These are phyloP conservation scores for Rubroshorea leprosula DNA, from an alignment of 345 rosid species.

Conservation along the genomic window DNA sequence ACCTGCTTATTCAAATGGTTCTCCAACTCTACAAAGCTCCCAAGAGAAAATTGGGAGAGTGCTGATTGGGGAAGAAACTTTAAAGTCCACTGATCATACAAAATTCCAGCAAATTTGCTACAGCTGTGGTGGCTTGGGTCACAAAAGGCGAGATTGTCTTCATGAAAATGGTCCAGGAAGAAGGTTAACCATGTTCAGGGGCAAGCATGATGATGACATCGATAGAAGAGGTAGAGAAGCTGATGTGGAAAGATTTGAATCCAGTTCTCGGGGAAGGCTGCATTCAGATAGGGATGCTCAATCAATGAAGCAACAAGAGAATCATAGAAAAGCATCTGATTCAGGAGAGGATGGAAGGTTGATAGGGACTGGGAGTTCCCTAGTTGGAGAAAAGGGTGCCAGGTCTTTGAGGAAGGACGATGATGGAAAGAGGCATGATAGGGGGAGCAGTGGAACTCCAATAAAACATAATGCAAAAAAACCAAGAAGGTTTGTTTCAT, in stretches of 20 bases:
- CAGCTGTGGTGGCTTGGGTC: constrained; percentile 31
- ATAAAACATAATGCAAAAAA: constrained; percentile 20
- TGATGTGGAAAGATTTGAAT: constrained; percentile 17
- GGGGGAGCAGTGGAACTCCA: constrained; percentile 19
- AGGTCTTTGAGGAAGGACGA: constrained; percentile 13
- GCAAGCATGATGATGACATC: constrained; percentile 11
- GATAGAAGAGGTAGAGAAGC: constrained; percentile 20
- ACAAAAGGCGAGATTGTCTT: constrained; percentile 33
- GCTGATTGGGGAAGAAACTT: constrained; percentile 11
- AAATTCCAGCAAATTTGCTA: constrained; percentile 26
- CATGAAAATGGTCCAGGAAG: constrained; percentile 15
- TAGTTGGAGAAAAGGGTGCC: constrained; percentile 16
- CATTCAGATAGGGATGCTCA: constrained; percentile 15
- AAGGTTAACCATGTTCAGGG: constrained; percentile 15
- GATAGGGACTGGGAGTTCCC: constrained; percentile 16
- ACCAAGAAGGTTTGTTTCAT: constrained; percentile 23
- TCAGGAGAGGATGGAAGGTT: constrained; percentile 15
- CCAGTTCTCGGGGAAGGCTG: constrained; percentile 21
- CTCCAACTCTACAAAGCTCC: constrained; percentile 18
- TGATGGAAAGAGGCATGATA: constrained; percentile 23
- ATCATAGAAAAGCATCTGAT: constrained; percentile 19
- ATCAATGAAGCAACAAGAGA: constrained; percentile 5
- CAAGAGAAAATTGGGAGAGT: constrained; percentile 11
- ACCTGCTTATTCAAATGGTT: constrained; percentile 17
- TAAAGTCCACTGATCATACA: constrained; percentile 14